phyloP scores from a whole-genome alignment of 768 basidiomycete genomes.

The Suillus fuscotomentosus region DNA sequence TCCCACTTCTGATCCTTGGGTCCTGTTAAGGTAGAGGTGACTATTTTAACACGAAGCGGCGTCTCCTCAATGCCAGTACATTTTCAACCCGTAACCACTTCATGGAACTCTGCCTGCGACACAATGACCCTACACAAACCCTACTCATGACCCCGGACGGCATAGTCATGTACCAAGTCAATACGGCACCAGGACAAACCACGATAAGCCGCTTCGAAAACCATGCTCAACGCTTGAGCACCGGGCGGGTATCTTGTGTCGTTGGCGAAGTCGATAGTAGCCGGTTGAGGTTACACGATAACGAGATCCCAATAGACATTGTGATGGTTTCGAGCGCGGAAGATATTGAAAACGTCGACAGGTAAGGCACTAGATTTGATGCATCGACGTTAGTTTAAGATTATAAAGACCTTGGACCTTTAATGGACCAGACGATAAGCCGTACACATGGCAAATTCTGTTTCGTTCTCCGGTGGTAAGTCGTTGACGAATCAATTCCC shows the following conservation, averaged over 20 bases:
- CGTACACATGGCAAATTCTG: constrained; percentile 40
- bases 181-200: constrained; percentile 20
- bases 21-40: no score
- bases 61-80: not conserved
- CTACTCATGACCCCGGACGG: constrained; percentile 34
- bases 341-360: constrained; percentile 13
- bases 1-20: not conserved
- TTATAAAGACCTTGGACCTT: constrained; percentile 37
- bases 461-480: constrained; percentile 36
- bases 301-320: constrained; percentile 7
- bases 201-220: constrained; percentile 22
- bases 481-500: not conserved
- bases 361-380: constrained; percentile 15
- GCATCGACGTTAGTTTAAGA: not conserved
- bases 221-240: constrained; percentile 15
- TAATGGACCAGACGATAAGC: constrained; percentile 31
- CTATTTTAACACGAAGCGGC: not conserved
- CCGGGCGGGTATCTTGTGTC: constrained; percentile 32
- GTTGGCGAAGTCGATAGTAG: constrained; percentile 33
- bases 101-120: constrained; percentile 8
- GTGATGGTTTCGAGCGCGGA: constrained; percentile 15
- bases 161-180: constrained; percentile 31
- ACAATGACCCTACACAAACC: constrained; percentile 40
- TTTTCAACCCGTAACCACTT: not conserved
- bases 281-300: constrained; percentile 22